phyloP scores from a whole-genome alignment of 1,284 basidiomycete species.

The Puccinia hordei region DNA sequence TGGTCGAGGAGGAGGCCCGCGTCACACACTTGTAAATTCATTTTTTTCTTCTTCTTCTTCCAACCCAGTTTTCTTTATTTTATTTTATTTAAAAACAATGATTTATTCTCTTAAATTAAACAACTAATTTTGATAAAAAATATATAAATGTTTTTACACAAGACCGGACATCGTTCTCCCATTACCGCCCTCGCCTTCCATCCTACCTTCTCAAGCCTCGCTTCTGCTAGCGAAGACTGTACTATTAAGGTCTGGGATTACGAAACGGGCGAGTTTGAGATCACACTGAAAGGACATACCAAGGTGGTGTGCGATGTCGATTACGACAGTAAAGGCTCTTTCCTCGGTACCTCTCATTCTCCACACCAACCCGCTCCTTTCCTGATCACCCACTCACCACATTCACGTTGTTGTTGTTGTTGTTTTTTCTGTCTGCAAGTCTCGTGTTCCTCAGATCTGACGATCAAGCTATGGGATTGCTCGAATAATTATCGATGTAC shows the following conservation, averaged over 20 bases:
- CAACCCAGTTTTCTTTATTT: too few species aligned
- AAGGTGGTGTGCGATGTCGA: conserved; percentile 83
- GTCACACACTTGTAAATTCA: conserved; percentile 31
- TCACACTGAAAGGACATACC: conserved; percentile 88
- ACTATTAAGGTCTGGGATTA: conserved; percentile 93
- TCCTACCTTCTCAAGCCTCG: conserved; percentile 78
- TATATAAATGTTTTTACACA: too few species aligned
- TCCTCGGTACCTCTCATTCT: conserved; percentile 68
- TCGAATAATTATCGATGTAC: conserved; percentile 84
- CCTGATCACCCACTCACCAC: too few species aligned
- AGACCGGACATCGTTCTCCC: conserved; percentile 76
- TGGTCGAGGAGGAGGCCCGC: conserved; percentile 33
- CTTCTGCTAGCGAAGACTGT: conserved; percentile 81
- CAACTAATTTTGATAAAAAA: too few species aligned
- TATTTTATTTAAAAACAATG: too few species aligned
- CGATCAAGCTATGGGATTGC: conserved; percentile 88
- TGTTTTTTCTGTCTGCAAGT: too few species aligned
- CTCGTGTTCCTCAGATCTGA: conserved; percentile 83
- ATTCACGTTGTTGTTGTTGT: too few species aligned
- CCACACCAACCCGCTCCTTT: not conserved
- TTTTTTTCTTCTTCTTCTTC: not conserved
- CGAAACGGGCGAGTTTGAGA: conserved; percentile 89
- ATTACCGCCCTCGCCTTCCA: conserved; percentile 81
- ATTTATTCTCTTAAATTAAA: too few species aligned
- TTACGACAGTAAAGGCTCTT: conserved; percentile 79